Evolutionary conservation across 1,139 yeast genomes (phyloP).

Genomic region (Suhomyces taliae): DNA sequence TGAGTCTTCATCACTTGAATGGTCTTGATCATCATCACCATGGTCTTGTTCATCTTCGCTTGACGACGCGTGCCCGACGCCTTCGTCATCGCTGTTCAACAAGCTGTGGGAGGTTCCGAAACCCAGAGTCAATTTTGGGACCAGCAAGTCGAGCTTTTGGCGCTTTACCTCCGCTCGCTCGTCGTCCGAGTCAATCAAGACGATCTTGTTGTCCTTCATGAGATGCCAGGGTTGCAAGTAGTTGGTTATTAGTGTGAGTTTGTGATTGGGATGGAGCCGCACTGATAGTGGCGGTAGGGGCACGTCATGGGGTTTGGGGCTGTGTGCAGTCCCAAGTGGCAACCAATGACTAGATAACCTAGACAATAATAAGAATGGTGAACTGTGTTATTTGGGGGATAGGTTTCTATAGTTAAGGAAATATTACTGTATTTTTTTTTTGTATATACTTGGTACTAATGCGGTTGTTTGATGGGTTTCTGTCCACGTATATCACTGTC

Average conservation of each 20-base stretch:
- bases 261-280: neutral
- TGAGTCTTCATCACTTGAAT: neutral
- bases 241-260: neutral
- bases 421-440: too few relatives aligned
- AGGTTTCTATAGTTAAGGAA: too few relatives aligned
- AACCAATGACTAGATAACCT: too few relatives aligned
- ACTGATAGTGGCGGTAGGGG: neutral
- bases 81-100: constrained; percentile 11
- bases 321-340: neutral
- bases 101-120: constrained; percentile 11
- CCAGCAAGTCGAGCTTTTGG: constrained; percentile 8
- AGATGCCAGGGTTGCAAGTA: neutral
- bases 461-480: too few relatives aligned
- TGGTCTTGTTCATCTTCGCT: neutral
- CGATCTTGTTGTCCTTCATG: constrained; percentile 15
- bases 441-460: too few relatives aligned
- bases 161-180: constrained; percentile 13
- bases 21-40: neutral
- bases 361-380: too few relatives aligned
- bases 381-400: too few relatives aligned
- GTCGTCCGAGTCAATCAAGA: constrained; percentile 20
- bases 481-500: too few relatives aligned
- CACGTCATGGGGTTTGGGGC: neutral
- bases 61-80: constrained; percentile 5
- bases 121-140: constrained; percentile 12